Conservation (phyloP, 2,329 filamentous ascomycete species). For the Colletotrichum cereale region DNA sequence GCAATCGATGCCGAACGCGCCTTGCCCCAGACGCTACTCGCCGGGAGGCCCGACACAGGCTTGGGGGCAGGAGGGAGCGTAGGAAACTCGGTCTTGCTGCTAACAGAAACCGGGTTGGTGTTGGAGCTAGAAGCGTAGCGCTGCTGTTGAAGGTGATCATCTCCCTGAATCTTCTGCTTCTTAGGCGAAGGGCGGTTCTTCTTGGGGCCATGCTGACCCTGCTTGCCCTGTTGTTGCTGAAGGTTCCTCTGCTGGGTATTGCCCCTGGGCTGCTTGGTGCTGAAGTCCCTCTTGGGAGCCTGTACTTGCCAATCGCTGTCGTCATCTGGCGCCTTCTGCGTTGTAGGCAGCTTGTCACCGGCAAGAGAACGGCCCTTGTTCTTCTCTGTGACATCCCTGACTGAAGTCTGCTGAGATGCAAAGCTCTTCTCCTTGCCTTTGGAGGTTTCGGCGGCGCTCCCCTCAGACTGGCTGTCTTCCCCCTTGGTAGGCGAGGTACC, state of each 20-base stretch:
- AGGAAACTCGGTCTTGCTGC: conserved; percentile 45
- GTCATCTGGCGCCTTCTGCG: background rate
- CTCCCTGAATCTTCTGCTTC: conserved; percentile 17
- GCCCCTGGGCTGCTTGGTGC: conserved; percentile 32
- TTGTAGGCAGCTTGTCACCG: background rate
- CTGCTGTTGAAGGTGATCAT: background rate
- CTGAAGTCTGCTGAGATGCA: background rate
- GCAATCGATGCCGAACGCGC: background rate
- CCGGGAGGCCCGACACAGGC: conserved; percentile 9
- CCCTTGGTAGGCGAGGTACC: conserved; percentile 13
- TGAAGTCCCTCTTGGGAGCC: conserved; percentile 24
- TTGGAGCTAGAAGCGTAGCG: background rate
- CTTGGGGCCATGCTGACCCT: conserved; percentile 5
- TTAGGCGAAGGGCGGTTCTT: conserved; percentile 26
- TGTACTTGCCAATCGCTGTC: conserved; percentile 1
- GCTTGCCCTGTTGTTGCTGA: conserved; percentile 20
- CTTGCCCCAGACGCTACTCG: conserved; percentile 23
- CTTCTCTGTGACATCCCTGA: background rate
- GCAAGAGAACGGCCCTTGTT: background rate
- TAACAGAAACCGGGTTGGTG: background rate
- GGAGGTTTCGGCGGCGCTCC: background rate
- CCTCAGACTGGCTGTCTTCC: background rate
- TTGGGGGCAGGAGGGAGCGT: conserved; percentile 39
- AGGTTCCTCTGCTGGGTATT: conserved; percentile 24
- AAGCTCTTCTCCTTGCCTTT: background rate